Conservation (phyloP, 768 basidiomycete genomes). For the Strobilomyces confusus region DNA sequence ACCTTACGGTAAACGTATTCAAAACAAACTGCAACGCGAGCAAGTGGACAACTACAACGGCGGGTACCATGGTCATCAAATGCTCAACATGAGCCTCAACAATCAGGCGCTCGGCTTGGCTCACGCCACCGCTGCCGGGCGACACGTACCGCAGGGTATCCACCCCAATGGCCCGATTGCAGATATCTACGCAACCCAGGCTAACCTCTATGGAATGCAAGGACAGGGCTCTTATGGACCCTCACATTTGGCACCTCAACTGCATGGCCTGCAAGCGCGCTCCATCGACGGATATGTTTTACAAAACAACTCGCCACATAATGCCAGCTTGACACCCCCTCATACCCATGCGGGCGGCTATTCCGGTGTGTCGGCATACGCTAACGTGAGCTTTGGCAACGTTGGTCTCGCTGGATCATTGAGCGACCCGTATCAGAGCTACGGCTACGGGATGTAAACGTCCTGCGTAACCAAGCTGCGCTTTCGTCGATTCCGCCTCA, state of each 20-base stretch:
- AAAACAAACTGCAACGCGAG: conserved; percentile 96
- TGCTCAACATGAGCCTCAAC: conserved; percentile 52
- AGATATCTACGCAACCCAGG: conserved; percentile 64
- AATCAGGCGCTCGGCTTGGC: conserved; percentile 51
- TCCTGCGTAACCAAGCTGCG: conserved; percentile 22
- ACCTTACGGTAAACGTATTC: conserved; percentile 98
- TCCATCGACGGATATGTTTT: conserved; percentile 80
- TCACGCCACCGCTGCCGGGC: conserved; percentile 40
- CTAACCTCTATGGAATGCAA: conserved; percentile 57
- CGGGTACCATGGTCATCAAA: conserved; percentile 58
- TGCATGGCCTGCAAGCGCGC: conserved; percentile 64
- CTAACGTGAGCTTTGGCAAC: conserved; percentile 51
- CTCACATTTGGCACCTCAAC: conserved; percentile 45
- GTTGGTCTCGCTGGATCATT: conserved; percentile 49
- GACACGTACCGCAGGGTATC: conserved; percentile 54
- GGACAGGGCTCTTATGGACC: conserved; percentile 58
- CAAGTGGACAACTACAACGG: conserved; percentile 66
- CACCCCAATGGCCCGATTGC: conserved; percentile 52
- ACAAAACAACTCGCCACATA: conserved; percentile 67
- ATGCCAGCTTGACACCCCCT: conserved; percentile 55
- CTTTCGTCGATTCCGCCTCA: conserved; percentile 15
- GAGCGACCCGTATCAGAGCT: conserved; percentile 75
- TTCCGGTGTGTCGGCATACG: conserved; percentile 49
- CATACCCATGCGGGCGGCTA: conserved; percentile 54
- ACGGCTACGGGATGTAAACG: conserved; percentile 77